Evolutionary conservation across 73 alveolate species (phyloP), one percentile per base, ranked within the genome.

Genomic region (Urostyla sp.): DNA sequence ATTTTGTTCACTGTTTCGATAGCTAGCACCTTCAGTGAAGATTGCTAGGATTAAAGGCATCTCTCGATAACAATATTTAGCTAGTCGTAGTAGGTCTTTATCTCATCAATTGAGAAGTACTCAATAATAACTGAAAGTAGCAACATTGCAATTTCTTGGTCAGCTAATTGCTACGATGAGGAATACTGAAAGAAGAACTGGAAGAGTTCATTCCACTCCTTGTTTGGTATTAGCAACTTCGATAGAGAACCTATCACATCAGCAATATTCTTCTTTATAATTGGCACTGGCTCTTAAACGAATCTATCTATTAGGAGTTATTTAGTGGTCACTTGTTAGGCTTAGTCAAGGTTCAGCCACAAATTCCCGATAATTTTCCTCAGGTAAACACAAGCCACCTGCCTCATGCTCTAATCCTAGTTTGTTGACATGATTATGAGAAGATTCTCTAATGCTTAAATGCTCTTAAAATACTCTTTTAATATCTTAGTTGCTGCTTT

Each of bases 161-260:
- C 84, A 20, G 72, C 60, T 0, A 75, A 58, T 27, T 48, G 37
- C 30, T 50, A 85, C 38, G 89, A 75, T 28, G 61, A 35, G 24
- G 67, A 57, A 50, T 30, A 76, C 78, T 85, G 74, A 54, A 75
- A 53, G 73, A 85, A 75, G 74, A 85, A 85, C 72, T 60, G 27
- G 61, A 85, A 85, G 30, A 85, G 82, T 52, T 85, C 93, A 43
- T 75, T 63, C 93, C 93, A 85, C 55, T 85, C 85, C 48, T 57
- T 63, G 53, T 85, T 85, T 15, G 93, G 93, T 20, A 85, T 75
- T 38, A 85, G 52, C 27, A 85, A 61, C 66, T 76, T 85, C 0
- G 83, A 72, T 0, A 85, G 67, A 21, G 85, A 50, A 4, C 93
- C 93, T 27, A 85, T 85, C 23, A 85, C 93, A 40, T 78, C 93